Conservation (phyloP, 164 flowering plant genomes). For the Malania oleifera region DNA sequence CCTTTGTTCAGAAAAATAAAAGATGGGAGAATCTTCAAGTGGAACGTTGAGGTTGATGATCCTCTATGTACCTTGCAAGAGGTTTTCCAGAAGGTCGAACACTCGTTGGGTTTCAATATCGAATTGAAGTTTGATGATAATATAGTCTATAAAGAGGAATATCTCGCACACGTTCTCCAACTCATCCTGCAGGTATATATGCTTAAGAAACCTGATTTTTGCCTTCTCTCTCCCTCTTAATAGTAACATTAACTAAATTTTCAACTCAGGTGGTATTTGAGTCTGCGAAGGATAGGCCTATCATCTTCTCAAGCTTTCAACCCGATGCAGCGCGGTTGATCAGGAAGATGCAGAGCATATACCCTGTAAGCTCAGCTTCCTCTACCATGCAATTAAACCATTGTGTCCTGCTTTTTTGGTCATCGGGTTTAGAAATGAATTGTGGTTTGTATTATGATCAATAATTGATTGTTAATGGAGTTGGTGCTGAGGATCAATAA, state of each 20-base stretch:
- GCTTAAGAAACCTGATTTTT: no score
- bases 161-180: constrained; percentile 20
- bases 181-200: constrained; percentile 24
- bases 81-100: constrained; percentile 26
- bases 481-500: no score
- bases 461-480: no score
- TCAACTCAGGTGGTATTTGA: constrained; percentile 55
- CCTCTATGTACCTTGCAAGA: constrained; percentile 33
- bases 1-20: constrained; percentile 27
- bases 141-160: constrained; percentile 22
- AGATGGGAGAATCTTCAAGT: constrained; percentile 32
- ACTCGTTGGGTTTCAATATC: constrained; percentile 26
- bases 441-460: no score
- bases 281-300: constrained; percentile 55
- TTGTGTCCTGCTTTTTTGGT: no score
- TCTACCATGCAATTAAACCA: no score
- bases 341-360: constrained; percentile 54
- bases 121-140: constrained; percentile 37
- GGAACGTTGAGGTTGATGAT: constrained; percentile 35
- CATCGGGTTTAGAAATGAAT: no score
- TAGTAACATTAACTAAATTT: no score
- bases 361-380: constrained; percentile 87
- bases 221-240: no score
- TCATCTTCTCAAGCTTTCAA: constrained; percentile 85
- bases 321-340: constrained; percentile 78